A percentile compares a stretch with the other conserved stretches of the same genome.
Conservation (phyloP, 306 rosid genomes). For the Nissolia schottii region DNA sequence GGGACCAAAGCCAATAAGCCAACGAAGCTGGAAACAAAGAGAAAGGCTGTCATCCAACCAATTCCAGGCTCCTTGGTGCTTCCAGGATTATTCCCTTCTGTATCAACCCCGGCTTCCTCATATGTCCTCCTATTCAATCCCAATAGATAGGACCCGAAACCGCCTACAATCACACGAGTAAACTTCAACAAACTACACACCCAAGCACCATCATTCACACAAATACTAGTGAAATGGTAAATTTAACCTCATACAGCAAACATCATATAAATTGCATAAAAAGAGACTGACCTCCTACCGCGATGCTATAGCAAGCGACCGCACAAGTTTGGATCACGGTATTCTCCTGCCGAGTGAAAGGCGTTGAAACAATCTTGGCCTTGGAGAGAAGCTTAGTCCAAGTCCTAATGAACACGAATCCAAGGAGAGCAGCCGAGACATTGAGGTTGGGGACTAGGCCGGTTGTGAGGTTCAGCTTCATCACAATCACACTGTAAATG, state of each 20-base stretch:
- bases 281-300: constrained; percentile 82
- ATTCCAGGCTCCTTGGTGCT: constrained; percentile 84
- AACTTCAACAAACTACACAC: not conserved
- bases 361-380: constrained; percentile 72
- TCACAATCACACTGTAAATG: constrained; percentile 83
- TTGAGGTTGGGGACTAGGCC: constrained; percentile 94
- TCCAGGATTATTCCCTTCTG: constrained; percentile 69
- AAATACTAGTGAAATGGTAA: not conserved
- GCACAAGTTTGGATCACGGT: constrained; percentile 96
- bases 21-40: constrained; percentile 86
- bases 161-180: constrained; percentile 54
- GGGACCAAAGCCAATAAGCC: constrained; percentile 94
- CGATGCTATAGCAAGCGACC: constrained; percentile 91
- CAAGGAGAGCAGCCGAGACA: constrained; percentile 96
- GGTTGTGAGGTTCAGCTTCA: constrained; percentile 92
- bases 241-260: not conserved
- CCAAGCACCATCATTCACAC: not conserved
- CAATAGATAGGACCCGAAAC: constrained; percentile 93
- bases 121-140: constrained; percentile 74
- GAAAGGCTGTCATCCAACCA: constrained; percentile 95
- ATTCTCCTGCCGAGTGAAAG: constrained; percentile 93
- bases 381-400: constrained; percentile 79
- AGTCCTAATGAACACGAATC: constrained; percentile 71
- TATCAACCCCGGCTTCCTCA: constrained; percentile 80
- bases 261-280: not conserved